Conservation (phyloP, 441 rosid genomes). For the Bruguiera hainesii region DNA sequence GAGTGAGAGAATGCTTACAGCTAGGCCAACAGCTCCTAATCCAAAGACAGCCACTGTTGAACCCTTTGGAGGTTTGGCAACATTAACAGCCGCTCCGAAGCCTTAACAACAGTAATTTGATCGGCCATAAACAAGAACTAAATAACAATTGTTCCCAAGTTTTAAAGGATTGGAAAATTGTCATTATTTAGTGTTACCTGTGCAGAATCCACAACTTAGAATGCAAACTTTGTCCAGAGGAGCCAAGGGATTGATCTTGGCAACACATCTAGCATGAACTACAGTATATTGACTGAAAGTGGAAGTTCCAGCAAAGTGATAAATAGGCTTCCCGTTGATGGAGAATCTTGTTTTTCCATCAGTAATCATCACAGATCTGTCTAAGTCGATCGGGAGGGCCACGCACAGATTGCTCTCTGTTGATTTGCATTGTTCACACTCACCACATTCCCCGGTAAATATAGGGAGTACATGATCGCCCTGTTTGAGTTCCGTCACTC, state of each 20-base stretch:
- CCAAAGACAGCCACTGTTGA: constrained; percentile 43
- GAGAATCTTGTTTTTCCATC: constrained; percentile 45
- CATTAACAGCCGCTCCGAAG: constrained; percentile 41
- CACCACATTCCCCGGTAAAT: constrained; percentile 46
- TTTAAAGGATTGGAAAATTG: no score
- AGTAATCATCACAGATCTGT: constrained; percentile 36
- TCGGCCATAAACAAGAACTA: no score
- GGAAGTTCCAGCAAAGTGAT: constrained; percentile 45
- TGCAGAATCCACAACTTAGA: constrained; percentile 44
- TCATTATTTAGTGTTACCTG: constrained; percentile 23
- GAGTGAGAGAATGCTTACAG: constrained; percentile 23
- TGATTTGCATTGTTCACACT: constrained; percentile 36
- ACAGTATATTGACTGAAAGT: constrained; percentile 48
- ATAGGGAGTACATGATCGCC: constrained; percentile 50
- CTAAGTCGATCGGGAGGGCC: constrained; percentile 31
- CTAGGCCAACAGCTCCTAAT: constrained; percentile 50
- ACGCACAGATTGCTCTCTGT: constrained; percentile 41
- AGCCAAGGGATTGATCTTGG: constrained; percentile 39
- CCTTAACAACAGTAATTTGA: constrained; percentile 21
- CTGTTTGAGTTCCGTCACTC: constrained; percentile 31
- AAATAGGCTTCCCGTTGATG: constrained; percentile 31
- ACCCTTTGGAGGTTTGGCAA: constrained; percentile 41
- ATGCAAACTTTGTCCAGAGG: constrained; percentile 47
- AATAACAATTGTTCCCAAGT: no score
- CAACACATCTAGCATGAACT: constrained; percentile 34